Evolutionary conservation across 352 stramenopile species (phyloP), one percentile per base, ranked within the genome.

Genomic region (Globisporangium recalcitrans): DNA sequence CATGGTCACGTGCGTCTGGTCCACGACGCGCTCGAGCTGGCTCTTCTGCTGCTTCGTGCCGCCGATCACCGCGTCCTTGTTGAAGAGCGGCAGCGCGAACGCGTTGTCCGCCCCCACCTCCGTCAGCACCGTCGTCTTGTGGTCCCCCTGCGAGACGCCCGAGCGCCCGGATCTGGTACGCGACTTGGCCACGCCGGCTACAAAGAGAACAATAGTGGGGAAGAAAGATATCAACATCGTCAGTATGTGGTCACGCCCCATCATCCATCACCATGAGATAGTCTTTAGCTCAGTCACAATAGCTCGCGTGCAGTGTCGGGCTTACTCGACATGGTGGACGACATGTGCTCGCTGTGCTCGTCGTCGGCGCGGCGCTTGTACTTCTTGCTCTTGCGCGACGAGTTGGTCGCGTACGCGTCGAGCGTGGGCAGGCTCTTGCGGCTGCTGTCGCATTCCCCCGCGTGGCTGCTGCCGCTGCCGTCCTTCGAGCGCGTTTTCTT

Each of bases 1-100:
- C 40, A 95, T 91, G 1, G 82, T 89, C 58, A 93, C 74, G 46
- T 93, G 84, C 3, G 84, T 76, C 0, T 75, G 69, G 8, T 75
- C 73, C 14, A 71, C 65, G 14, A 77, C 58, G 40, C 71, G 75
- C 34, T 81, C 36, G 24, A 74, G 24, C 7, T 71, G 27, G 21
- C 58, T 63, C 27, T 71, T 64, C 32, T 75, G 68, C 54, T 31
- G 70, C 61, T 27, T 71, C 36, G 8, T 60, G 52, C 32, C 46
- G 11, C 47, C 62, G 14, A n/a, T 16, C 19, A 22, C 51, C 4
- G 29, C 48, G 52, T 54, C 60, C 38, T 48, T 67, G 34, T 26
- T 59, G 52, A 80, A 80, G 27, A 85, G 54, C 21, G 75, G 65
- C 8, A 89, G 52, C 9, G 68, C 70, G 52, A 83, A 81, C 31